Base-by-base conservation (phyloP, 23 red algal species). In the Gracilaria vermiculophylla region DNA sequence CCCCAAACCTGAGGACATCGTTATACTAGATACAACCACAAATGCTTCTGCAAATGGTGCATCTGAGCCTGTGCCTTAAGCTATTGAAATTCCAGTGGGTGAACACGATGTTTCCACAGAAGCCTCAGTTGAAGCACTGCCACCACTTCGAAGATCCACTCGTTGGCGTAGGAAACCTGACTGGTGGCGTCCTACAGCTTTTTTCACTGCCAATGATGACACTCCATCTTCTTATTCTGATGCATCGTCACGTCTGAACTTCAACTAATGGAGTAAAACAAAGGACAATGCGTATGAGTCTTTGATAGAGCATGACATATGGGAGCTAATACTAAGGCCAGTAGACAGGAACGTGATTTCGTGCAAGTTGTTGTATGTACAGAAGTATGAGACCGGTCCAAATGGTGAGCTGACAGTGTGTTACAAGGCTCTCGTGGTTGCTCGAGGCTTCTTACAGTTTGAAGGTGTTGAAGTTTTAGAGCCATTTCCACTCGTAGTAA, bases 401-500 rank as follows among this genome's bases (percentile, higher is more conserved):
- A 19, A 12, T 42, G 52, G 55, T 61, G 55, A 81, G 16, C 70
- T 27, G 35, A 53, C 47, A 21, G 70, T 81, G 15, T 44, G 85
- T 12, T 62, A 89, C 85, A 89, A 89, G 85, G 85, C 67, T 31
- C 51, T 42, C 32, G 15, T 89, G 20, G 69, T 77, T 47, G 69
- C 72, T 50, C 9, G 44, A 33, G 85, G 69, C 0, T 77, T 77
- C 54, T 34, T 61, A 19, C 64, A 77, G 71, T 12, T 85, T 16
- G 81, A n/a, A n/a, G n/a, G n/a, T n/a, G n/a, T n/a, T n/a, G n/a
- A n/a, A n/a, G n/a, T n/a, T n/a, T n/a, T n/a, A n/a, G n/a, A n/a
- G n/a, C n/a, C n/a, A n/a, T n/a, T n/a, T n/a, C n/a, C n/a, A n/a
- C n/a, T n/a, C n/a, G n/a, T n/a, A n/a, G n/a, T n/a, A n/a, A n/a